These are phyloP conservation scores for Tetraselmis chui DNA, from an alignment of 139 green algal species.

Conservation along the genomic window DNA sequence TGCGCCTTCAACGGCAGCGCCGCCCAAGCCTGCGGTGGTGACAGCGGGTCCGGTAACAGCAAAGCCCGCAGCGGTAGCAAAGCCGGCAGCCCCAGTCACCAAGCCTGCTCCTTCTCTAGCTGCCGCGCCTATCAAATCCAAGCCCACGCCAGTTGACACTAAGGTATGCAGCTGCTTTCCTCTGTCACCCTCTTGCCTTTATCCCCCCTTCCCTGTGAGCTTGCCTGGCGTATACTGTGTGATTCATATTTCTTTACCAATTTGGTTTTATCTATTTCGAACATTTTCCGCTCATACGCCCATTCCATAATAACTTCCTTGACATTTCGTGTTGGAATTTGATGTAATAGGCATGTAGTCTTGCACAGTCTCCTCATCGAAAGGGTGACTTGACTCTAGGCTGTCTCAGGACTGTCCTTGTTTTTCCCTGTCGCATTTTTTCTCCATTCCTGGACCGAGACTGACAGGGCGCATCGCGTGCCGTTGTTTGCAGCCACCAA, in stretches of 20 bases:
- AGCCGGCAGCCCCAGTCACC: neutral
- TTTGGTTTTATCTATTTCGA: no score
- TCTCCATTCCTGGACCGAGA: neutral
- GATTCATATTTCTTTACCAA: no score
- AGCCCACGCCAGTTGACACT: neutral
- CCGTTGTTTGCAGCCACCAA: neutral
- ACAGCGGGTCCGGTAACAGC: no score
- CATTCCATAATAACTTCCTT: neutral
- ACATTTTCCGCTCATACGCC: no score
- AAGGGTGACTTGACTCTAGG: no score
- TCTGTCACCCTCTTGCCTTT: neutral
- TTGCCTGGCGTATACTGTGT: no score
- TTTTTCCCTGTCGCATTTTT: no score
- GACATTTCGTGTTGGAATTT: no score
- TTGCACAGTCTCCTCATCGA: no score
- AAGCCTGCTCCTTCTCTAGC: neutral
- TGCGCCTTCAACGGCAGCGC: neutral
- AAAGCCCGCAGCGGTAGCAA: neutral
- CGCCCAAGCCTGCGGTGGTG: neutral
- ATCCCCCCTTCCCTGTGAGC: neutral
- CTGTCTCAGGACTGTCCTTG: no score
- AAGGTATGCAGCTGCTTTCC: neutral
- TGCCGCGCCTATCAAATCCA: neutral
- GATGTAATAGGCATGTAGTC: neutral
- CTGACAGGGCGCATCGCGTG: neutral